Percentiles rank a stretch among this genome's conserved stretches.
These are phyloP conservation scores for Brassica hybrid DNA, from an alignment of 441 rosid species.

Conservation along the genomic window DNA sequence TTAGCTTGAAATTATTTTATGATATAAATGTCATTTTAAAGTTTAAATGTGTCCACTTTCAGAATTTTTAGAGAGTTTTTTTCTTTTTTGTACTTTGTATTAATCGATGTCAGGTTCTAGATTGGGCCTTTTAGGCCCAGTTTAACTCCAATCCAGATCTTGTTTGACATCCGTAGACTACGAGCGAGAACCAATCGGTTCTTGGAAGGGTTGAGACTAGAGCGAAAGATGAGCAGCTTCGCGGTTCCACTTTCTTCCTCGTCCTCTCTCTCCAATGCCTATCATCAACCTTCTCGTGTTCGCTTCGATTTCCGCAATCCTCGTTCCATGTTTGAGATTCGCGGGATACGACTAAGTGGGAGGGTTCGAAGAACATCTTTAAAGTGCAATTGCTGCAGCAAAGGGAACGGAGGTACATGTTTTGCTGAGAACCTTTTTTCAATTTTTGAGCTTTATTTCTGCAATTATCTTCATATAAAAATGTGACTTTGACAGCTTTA, in stretches of 20 bases:
- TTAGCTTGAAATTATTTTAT: too few species aligned
- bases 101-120: not conserved
- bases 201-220: not conserved
- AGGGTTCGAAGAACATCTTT: constrained; percentile 33
- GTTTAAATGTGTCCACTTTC: too few species aligned
- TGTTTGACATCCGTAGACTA: not conserved
- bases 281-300: constrained; percentile 18
- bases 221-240: constrained; percentile 33
- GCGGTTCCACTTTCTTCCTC: constrained; percentile 33
- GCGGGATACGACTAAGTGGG: constrained; percentile 33
- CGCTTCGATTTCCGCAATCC: not conserved
- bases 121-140: not conserved
- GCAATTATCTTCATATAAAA: not conserved
- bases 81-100: not conserved
- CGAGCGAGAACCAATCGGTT: not conserved
- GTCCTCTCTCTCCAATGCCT: constrained; percentile 22
- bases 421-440: constrained; percentile 43
- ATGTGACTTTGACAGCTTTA: not conserved
- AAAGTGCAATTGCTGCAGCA: constrained; percentile 50
- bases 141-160: not conserved
- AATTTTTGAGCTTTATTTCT: not conserved
- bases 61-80: too few species aligned
- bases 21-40: too few species aligned
- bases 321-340: constrained; percentile 37
- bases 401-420: constrained; percentile 47